phyloP scores from a whole-genome alignment of 768 basidiomycete genomes.

The Phlebiopsis gigantea region DNA sequence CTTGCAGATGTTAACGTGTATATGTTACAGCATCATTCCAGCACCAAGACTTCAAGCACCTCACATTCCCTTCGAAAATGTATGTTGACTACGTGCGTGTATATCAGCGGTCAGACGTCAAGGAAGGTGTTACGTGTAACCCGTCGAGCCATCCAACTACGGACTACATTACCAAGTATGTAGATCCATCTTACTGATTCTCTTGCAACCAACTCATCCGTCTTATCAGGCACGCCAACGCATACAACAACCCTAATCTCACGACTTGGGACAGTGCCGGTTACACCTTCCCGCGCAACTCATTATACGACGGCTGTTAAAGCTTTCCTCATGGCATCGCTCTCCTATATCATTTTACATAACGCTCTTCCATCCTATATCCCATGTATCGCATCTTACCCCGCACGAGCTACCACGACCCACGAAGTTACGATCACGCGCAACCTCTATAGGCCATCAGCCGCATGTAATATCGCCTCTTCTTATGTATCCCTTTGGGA shows the following conservation, averaged over 20 bases:
- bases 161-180: slow-evolving; percentile 68
- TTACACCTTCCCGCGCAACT: slow-evolving; percentile 71
- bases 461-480: slow-evolving; percentile 4
- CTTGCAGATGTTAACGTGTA: neutral
- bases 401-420: slow-evolving; percentile 1
- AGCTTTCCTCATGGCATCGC: slow-evolving; percentile 6
- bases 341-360: slow-evolving; percentile 14
- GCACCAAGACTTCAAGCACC: slow-evolving; percentile 58
- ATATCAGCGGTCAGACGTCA: slow-evolving; percentile 72
- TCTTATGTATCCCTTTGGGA: neutral
- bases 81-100: slow-evolving; percentile 87
- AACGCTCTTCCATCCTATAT: slow-evolving; percentile 9
- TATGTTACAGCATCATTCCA: slow-evolving; percentile 56
- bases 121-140: slow-evolving; percentile 70
- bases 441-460: neutral
- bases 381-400: slow-evolving; percentile 2
- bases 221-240: slow-evolving; percentile 36
- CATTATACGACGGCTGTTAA: slow-evolving; percentile 30
- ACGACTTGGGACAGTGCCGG: slow-evolving; percentile 83
- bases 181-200: neutral
- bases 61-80: slow-evolving; percentile 78
- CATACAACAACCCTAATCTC: slow-evolving; percentile 77
- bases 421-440: neutral
- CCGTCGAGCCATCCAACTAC: slow-evolving; percentile 75
- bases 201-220: too few relatives aligned